These are phyloP conservation scores for Agaricales sp. DNA, from an alignment of 1,284 basidiomycete genomes.

Conservation along the genomic window DNA sequence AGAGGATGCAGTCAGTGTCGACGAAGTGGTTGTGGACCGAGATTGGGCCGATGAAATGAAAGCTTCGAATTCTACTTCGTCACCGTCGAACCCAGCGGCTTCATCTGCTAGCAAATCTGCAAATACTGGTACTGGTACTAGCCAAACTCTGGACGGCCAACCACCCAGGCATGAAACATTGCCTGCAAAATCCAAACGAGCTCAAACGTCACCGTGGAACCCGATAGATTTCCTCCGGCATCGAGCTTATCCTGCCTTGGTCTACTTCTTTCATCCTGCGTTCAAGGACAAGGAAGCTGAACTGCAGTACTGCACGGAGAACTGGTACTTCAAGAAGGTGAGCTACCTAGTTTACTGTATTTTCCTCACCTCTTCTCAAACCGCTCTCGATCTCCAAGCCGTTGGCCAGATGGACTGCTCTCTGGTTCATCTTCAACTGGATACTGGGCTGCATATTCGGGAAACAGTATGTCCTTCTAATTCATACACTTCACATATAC, in stretches of 20 bases:
- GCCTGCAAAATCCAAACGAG: not conserved
- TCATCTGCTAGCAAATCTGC: not conserved
- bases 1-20: slow-evolving; percentile 21
- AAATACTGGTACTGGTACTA: not conserved
- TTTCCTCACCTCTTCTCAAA: not conserved
- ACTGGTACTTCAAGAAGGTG: not conserved
- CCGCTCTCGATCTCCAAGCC: slow-evolving; percentile 22
- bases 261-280: slow-evolving; percentile 41
- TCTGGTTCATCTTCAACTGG: slow-evolving; percentile 66
- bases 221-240: slow-evolving; percentile 26
- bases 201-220: not conserved
- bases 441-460: slow-evolving; percentile 43
- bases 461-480: slow-evolving; percentile 18
- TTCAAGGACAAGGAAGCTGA: not conserved
- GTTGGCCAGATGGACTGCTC: slow-evolving; percentile 53
- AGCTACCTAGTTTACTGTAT: not conserved
- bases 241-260: slow-evolving; percentile 27
- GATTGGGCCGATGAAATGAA: slow-evolving; percentile 50
- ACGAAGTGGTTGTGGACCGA: slow-evolving; percentile 66
- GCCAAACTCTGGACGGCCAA: no score
- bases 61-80: slow-evolving; percentile 35
- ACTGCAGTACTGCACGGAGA: not conserved
- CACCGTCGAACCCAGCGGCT: not conserved
- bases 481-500: not conserved
- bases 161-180: not conserved